These are phyloP conservation scores for Taiozyma sp. DNA, from an alignment of 1,139 yeast species.

Conservation along the genomic window DNA sequence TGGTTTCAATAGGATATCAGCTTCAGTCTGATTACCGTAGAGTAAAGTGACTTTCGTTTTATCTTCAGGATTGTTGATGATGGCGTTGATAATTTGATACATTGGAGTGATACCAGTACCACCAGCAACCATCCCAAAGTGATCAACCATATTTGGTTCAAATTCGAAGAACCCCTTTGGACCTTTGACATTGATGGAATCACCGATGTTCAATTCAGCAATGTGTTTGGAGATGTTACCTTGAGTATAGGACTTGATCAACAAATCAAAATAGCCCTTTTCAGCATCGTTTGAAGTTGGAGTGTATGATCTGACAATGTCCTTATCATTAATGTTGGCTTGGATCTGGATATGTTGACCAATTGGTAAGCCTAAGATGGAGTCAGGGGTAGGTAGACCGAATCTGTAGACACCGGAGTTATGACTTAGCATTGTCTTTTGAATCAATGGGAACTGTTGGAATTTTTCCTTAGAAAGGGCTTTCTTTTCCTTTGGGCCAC, in stretches of 20 bases:
- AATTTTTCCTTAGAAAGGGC: conserved; percentile 51
- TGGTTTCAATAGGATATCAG: conserved; percentile 72
- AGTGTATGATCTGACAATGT: conserved; percentile 85
- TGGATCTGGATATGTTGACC: conserved; percentile 89
- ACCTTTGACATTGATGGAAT: conserved; percentile 71
- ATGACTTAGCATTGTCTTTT: conserved; percentile 72
- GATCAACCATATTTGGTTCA: conserved; percentile 70
- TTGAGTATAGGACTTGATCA: conserved; percentile 87
- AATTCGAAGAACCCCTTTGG: conserved; percentile 93
- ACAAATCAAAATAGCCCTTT: conserved; percentile 81
- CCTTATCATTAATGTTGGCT: conserved; percentile 74
- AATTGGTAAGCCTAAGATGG: conserved; percentile 83
- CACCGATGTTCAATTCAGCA: conserved; percentile 64
- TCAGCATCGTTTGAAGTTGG: conserved; percentile 87
- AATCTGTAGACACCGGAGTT: conserved; percentile 84
- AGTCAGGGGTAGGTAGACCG: conserved; percentile 71
- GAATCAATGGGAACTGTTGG: conserved; percentile 77
- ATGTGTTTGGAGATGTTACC: conserved; percentile 85
- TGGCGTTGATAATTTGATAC: conserved; percentile 81
- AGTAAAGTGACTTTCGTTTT: conserved; percentile 65
- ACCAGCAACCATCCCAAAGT: conserved; percentile 87
- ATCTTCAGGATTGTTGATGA: conserved; percentile 66
- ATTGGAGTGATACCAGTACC: conserved; percentile 97
- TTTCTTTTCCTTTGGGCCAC: conserved; percentile 10
- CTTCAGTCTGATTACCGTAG: conserved; percentile 74